Evolutionary conservation across 2,329 filamentous ascomycete genomes (phyloP).

Genomic region (Thyridium curvatum): DNA sequence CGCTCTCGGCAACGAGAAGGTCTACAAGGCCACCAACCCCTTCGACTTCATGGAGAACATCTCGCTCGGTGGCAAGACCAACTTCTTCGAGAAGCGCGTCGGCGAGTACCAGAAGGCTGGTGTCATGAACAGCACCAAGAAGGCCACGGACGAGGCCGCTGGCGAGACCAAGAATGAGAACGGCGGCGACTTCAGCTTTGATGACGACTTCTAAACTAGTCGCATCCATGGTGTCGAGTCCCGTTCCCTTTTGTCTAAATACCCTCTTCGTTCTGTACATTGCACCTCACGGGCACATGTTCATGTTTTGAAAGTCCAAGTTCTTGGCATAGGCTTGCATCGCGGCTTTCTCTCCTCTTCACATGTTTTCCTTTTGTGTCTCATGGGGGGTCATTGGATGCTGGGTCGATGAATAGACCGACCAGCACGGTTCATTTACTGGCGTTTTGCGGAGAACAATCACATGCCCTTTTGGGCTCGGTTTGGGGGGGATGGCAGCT

Average conservation of each 20-base stretch:
- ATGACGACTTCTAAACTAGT: slow-evolving; percentile 83
- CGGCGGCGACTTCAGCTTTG: slow-evolving; percentile 81
- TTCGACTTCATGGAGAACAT: slow-evolving; percentile 99
- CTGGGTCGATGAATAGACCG: no score
- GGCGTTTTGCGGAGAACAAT: no score
- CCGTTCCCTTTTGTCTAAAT: slow-evolving; percentile 10
- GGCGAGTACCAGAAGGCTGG: slow-evolving; percentile 99
- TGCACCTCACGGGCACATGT: slow-evolving; percentile 1
- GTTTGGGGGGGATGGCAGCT: not conserved
- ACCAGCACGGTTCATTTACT: no score
- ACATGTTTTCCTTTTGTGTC: not conserved
- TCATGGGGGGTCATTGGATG: no score
- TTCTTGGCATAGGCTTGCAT: slow-evolving; percentile 1
- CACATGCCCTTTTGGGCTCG: not conserved
- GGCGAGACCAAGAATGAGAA: slow-evolving; percentile 48
- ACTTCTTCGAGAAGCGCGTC: slow-evolving; percentile 99
- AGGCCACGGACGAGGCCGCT: slow-evolving; percentile 38
- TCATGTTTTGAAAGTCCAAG: not conserved
- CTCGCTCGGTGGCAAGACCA: slow-evolving; percentile 97
- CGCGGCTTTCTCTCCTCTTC: not conserved
- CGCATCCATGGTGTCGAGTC: slow-evolving; percentile 6
- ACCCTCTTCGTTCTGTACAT: slow-evolving; percentile 11
- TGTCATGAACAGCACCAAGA: slow-evolving; percentile 90
- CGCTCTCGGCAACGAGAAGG: slow-evolving; percentile 88
- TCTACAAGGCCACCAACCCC: slow-evolving; percentile 88